phyloP scores from a whole-genome alignment of 164 flowering plant genomes.

The Vitis rotundifolia region DNA sequence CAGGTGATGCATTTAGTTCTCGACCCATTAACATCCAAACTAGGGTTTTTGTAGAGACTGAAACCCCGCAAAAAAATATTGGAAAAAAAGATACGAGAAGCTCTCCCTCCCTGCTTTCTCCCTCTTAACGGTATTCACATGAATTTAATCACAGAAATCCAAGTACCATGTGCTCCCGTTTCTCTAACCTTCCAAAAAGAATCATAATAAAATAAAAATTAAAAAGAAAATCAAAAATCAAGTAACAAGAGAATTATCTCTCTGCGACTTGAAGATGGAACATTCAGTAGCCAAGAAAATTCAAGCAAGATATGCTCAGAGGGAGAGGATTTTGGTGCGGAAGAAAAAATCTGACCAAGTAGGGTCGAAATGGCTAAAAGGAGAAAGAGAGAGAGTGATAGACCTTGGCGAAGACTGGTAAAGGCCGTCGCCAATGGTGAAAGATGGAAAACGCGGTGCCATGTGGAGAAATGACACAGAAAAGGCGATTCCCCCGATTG shows the following conservation, averaged over 20 bases:
- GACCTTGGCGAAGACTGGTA: constrained; percentile 23
- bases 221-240: not conserved
- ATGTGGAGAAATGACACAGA: constrained; percentile 10
- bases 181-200: constrained; percentile 4
- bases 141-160: too few species aligned
- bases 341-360: not conserved
- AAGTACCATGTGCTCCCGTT: not conserved
- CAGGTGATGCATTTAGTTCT: constrained; percentile 27
- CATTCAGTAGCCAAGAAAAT: not conserved
- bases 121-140: too few species aligned
- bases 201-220: not conserved
- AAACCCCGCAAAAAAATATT: not conserved
- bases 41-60: too few species aligned
- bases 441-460: constrained; percentile 39
- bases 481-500: not conserved
- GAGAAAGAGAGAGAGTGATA: not conserved
- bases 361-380: not conserved
- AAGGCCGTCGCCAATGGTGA: constrained; percentile 26
- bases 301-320: not conserved
- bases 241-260: too few species aligned
- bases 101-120: not conserved
- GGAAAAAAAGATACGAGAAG: not conserved
- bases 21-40: too few species aligned
- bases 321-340: not conserved
- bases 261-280: too few species aligned